Base-by-base conservation (phyloP, 306 rosid genomes). In the Astragalus membranaceus region DNA sequence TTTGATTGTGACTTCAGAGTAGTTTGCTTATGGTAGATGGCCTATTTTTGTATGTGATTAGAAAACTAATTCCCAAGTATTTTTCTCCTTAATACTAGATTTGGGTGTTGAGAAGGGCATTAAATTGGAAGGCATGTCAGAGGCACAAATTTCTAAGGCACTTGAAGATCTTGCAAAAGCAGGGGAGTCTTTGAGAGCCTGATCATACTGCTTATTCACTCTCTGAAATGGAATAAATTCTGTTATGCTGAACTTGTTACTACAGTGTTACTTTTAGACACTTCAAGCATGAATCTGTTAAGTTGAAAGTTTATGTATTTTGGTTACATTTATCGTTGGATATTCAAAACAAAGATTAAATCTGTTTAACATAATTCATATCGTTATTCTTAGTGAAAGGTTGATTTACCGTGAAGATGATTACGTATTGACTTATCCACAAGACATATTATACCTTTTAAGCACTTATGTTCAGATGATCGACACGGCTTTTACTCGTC, bases 61-160 rank as follows among this genome's bases (percentile, higher is more conserved):
- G 32, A 69, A 23, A 41, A 55, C 8, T 26, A 26, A 10, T 32
- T 57, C 47, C 37, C 57, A 49, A 10, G 56, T 67, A 46, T 58
- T 69, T 70, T 73, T 23, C 37, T 69, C 33, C 51, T 52, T 46
- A 29, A 58, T 77, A 53, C 64, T 79, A 95, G 99, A 91, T 76
- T 56, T 86, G 85, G 99, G 99, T 5, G 88, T 91, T 51, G 96
- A 91, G 79, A 91, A 84, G 80, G 89, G 89, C 67, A 79, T 92
- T 75, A 88, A 78, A 62, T 73, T 94, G 75, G 99, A 91, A 75
- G 99, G 97, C 48, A 76, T 91, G 79, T 67, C 87, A 3, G 99
- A 95, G 82, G 75, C 78, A 15, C 96, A 88, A 58, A 94, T 94
- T 80, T 80, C 57, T 4, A 94, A 94, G 92, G 86, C 92, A 14